Evolutionary conservation across 495 filamentous ascomycete species (phyloP), one percentile per base, ranked within the genome.

Genomic region (Cetradonia linearis): DNA sequence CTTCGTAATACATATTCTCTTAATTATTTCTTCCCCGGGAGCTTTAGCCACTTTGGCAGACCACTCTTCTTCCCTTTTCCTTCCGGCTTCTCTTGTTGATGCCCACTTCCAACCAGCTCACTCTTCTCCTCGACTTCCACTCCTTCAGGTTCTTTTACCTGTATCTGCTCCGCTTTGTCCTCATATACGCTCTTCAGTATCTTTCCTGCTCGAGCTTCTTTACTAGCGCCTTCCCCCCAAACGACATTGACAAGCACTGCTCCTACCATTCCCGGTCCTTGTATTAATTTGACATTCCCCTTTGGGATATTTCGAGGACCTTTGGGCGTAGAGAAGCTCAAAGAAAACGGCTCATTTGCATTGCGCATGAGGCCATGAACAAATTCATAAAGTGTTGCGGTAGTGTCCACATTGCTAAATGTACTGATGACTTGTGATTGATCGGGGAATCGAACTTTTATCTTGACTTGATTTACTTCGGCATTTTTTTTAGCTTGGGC

Each of bases 401-500:
- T 84, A 0, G 87, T 86, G 55, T 91, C 83, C 1, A 72, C 65
- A 5, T 82, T 80, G 3, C 73, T 75, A 66, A 90, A 84, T 48
- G 76, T 77, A 66, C 82, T 81, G 31, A 86, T 77, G 23, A 89
- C 79, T 42, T 82, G 81, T 58, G 80, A 84, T 65, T 88, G 84
- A 69, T 96, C 91, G 1, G 93, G 91, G 63, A 95, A 90, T 27
- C 92, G 86, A 56, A 97, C 76, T 62, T 87, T 90, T 58, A 98
- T 79, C 44, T 82, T 76, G 44, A 95, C 83, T 47, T 81, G 76
- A 38, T 79, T 84, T 58, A 91, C 75, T 23, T 77, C 78, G 36
- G 83, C 82, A 14, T 86, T 77, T 55, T 72, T 79, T 37, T 84
- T 81, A 33, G 80, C 79, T 38, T 84, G 81, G 20, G 72, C 69